Evolutionary conservation across 345 rosid species (phyloP).

Genomic region (Gossypium longicalyx): DNA sequence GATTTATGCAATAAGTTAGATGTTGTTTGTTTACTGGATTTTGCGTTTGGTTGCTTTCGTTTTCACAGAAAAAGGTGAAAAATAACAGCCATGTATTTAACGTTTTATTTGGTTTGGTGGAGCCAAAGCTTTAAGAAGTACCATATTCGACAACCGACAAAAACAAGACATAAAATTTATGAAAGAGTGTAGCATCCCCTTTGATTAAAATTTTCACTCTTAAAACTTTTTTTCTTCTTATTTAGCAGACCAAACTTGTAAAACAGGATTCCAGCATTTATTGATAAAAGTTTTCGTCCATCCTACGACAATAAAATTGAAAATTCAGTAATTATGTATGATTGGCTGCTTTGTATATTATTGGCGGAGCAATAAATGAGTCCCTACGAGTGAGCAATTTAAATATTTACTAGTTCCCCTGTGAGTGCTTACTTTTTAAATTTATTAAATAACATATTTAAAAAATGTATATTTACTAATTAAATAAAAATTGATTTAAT

Average conservation of each 20-base stretch:
- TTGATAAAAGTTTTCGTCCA: too few species aligned
- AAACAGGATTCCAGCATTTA: background rate
- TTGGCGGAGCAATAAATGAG: too few species aligned
- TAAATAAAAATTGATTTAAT: too few species aligned
- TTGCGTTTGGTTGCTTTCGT: background rate
- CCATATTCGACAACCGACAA: conserved; percentile 7
- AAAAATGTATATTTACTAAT: too few species aligned
- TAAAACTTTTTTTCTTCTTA: background rate
- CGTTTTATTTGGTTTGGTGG: background rate
- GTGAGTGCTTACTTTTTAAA: too few species aligned
- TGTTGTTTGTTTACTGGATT: conserved; percentile 1
- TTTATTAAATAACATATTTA: too few species aligned
- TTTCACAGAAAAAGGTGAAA: background rate
- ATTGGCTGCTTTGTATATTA: too few species aligned
- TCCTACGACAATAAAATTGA: too few species aligned
- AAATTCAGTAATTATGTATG: too few species aligned
- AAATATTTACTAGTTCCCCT: too few species aligned
- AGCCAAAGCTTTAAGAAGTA: conserved; percentile 8
- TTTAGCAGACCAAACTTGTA: background rate
- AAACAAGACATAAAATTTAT: background rate
- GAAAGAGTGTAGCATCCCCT: background rate
- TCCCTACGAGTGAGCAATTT: too few species aligned
- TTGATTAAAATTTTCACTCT: background rate
- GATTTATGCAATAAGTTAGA: background rate
- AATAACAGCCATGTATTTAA: background rate